Evolutionary conservation across 2,329 filamentous ascomycete species (phyloP).

Genomic region (Ceratocystis papillata): DNA sequence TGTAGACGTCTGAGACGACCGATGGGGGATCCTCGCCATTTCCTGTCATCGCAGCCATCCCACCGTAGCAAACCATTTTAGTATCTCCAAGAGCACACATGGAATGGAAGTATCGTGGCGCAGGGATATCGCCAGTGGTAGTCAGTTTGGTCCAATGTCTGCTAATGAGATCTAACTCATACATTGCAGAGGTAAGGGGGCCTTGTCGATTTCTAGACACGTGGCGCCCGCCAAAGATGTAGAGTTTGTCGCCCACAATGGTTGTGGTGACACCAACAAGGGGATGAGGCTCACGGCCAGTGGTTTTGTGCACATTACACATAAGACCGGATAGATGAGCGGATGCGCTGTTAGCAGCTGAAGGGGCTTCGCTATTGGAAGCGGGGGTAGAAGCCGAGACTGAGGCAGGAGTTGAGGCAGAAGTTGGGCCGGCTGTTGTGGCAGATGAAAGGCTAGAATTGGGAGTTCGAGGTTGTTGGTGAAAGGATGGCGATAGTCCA

Average conservation of each 20-base stretch:
- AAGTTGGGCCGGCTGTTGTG: slow-evolving; percentile 31
- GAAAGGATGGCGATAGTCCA: slow-evolving; percentile 45
- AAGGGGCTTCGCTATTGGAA: slow-evolving; percentile 14
- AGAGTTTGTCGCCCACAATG: slow-evolving; percentile 87
- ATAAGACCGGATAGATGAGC: slow-evolving; percentile 55
- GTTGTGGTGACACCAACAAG: slow-evolving; percentile 93
- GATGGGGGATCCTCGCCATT: slow-evolving; percentile 59
- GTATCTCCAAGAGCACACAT: slow-evolving; percentile 88
- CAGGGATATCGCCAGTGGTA: slow-evolving; percentile 71
- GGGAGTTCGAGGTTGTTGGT: slow-evolving; percentile 30
- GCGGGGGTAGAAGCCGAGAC: slow-evolving; percentile 31
- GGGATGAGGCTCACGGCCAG: slow-evolving; percentile 79
- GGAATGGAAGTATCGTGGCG: slow-evolving; percentile 92
- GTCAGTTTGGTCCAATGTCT: slow-evolving; percentile 91
- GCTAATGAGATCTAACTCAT: slow-evolving; percentile 81
- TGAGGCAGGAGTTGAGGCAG: slow-evolving; percentile 47
- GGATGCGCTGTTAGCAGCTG: slow-evolving; percentile 40
- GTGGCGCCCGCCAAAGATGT: slow-evolving; percentile 87
- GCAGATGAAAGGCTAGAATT: slow-evolving; percentile 15
- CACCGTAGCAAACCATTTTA: slow-evolving; percentile 94
- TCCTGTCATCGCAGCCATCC: slow-evolving; percentile 62
- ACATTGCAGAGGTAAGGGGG: slow-evolving; percentile 78
- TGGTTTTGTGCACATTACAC: slow-evolving; percentile 72
- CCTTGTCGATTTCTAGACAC: slow-evolving; percentile 70
- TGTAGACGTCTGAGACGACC: slow-evolving; percentile 96